Percentiles rank a stretch among this genome's conserved stretches.
Conservation (phyloP, 2,329 filamentous ascomycete genomes). For the Hymenotorrendiella dingleyae region DNA sequence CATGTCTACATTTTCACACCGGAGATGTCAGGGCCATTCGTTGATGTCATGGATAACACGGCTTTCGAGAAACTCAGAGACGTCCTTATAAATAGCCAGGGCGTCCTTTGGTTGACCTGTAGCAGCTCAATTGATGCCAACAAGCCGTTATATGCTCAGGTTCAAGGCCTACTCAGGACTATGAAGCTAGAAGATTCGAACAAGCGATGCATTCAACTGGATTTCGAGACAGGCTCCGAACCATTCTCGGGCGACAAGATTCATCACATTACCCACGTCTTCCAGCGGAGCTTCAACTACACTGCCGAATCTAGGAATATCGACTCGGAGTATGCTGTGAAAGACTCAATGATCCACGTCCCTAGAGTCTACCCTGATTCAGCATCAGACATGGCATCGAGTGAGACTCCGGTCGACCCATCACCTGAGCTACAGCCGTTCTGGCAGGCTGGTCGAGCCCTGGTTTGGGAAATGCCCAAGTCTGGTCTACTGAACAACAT, state of each 20-base stretch:
- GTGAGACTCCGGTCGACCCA: background rate
- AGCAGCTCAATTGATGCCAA: background rate
- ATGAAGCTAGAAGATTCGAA: background rate
- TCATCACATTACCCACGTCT: background rate
- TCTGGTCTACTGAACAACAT: background rate
- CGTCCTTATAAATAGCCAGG: background rate
- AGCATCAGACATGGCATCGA: background rate
- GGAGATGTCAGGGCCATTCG: background rate
- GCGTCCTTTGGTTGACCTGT: background rate
- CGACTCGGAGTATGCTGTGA: slow-evolving; percentile 8
- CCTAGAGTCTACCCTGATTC: slow-evolving; percentile 16
- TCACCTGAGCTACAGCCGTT: background rate
- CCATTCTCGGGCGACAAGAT: background rate
- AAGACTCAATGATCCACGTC: slow-evolving; percentile 7
- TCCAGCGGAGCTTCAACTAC: background rate
- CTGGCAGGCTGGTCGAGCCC: background rate
- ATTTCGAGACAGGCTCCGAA: background rate
- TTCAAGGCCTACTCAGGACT: background rate
- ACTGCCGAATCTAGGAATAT: background rate
- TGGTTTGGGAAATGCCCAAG: background rate
- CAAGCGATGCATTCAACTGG: background rate
- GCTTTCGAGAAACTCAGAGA: background rate
- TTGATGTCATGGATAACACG: background rate
- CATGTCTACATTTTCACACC: background rate
- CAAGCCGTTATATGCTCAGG: background rate